Percentiles rank a stretch among this genome's conserved stretches.
phyloP scores from a whole-genome alignment of 2,329 filamentous ascomycete species.

The Sporothrix globosa region DNA sequence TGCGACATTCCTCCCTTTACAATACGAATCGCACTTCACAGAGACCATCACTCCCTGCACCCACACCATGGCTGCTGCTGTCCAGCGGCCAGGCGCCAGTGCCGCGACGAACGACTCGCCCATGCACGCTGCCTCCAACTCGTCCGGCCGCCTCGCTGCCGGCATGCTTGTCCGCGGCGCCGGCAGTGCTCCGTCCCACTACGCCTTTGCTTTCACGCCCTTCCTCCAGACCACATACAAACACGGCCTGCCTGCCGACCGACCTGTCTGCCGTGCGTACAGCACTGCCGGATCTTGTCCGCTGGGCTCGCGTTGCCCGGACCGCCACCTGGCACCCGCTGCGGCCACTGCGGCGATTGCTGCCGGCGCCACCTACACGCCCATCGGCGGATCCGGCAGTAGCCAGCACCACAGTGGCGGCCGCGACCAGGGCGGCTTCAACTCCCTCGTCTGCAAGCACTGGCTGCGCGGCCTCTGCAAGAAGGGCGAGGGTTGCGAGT shows the following conservation, averaged over 20 bases:
- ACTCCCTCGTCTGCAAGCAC: constrained; percentile 95
- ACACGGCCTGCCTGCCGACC: constrained; percentile 77
- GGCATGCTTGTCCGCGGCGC: constrained; percentile 58
- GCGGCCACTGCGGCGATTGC: constrained; percentile 41
- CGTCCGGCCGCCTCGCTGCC: constrained; percentile 44
- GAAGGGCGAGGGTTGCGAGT: constrained; percentile 95
- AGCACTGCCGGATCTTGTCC: constrained; percentile 75
- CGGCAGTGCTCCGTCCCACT: constrained; percentile 50
- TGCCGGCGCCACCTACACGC: constrained; percentile 29
- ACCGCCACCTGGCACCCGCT: constrained; percentile 66
- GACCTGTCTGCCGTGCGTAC: constrained; percentile 84
- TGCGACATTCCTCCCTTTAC: neutral
- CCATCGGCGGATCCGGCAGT: constrained; percentile 39
- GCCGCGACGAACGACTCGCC: neutral
- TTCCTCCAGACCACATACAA: constrained; percentile 83
- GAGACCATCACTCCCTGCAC: neutral
- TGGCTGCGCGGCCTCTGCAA: constrained; percentile 97
- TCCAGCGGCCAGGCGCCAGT: neutral
- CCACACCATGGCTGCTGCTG: constrained; percentile 4
- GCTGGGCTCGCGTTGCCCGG: constrained; percentile 78
- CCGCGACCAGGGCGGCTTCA: constrained; percentile 57
- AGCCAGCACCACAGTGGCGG: constrained; percentile 35
- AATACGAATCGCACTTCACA: neutral
- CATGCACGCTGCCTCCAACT: constrained; percentile 31
- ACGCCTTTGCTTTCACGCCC: constrained; percentile 81